Evolutionary conservation across 164 flowering plant genomes (phyloP), one percentile per base, ranked within the genome.

Genomic region (Nymphaea thermarum): DNA sequence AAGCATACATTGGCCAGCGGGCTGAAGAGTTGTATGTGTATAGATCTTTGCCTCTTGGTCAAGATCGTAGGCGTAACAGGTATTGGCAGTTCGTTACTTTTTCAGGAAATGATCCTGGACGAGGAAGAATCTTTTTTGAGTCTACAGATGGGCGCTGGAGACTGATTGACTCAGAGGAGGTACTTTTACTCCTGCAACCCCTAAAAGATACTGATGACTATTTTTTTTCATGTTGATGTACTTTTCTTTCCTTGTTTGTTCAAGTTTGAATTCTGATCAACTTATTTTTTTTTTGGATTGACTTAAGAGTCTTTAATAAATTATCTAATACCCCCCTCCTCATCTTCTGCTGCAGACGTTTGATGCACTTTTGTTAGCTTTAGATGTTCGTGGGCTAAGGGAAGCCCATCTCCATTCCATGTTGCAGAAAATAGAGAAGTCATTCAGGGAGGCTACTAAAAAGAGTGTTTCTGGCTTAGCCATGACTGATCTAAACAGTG

Each of bases 41-140:
- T 71, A 81, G 96, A 72, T 93, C 97, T 59, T 75, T 91, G 81
- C 97, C 98, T 60, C 86, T 91, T 57, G 98, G 97, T 64, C 94
- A 84, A 67, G 97, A 93, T 72, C 87, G 98, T 6, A 86, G 97
- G 66, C 86, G 88, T 43, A 93, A 93, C 60, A 77, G 94, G 18
- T 91, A 93, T 73, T 90, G 97, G 97, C 94, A 79, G 75, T 93
- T 93, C 71, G 73, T 81, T 16, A 78, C 94, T 18, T 70, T 83
- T 25, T 86, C 98, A 57, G 69, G 62, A 63, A 82, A 82, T 77
- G 98, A 93, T 79, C 96, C 96, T 68, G 92, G 96, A n/a, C 79
- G 81, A 70, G 87, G 93, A 68, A 80, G 92, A 79, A 89, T 93
- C 42, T 87, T 87, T 72, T 85, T 90, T 69, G 96, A 93, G 78